Conservation (phyloP, 169 alveolate species). For the Babesia divergens region DNA sequence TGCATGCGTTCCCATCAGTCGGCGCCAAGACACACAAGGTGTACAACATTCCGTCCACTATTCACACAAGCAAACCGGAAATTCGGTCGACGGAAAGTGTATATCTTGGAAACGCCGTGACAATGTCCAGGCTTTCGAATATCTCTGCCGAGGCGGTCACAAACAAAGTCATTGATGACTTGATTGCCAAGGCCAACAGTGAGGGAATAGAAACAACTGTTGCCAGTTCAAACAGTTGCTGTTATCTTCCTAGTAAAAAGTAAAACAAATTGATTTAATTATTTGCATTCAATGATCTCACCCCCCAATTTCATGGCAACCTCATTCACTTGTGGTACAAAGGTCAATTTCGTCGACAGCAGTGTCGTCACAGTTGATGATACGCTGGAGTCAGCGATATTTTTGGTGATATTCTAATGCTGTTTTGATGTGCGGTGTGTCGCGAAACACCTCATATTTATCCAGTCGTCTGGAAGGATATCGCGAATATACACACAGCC, state of each 20-base stretch:
- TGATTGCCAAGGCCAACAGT: constrained; percentile 26
- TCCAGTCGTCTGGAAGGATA: no score
- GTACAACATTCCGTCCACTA: not conserved
- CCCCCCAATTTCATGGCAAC: not conserved
- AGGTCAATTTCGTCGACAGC: no score
- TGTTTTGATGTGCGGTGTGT: no score
- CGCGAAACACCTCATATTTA: no score
- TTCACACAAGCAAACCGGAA: not conserved
- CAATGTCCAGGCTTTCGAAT: constrained; percentile 33
- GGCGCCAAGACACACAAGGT: no score
- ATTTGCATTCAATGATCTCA: not conserved
- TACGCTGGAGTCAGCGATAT: no score
- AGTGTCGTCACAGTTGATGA: no score
- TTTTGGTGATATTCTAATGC: no score
- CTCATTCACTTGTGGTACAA: no score
- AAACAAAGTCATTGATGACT: constrained; percentile 36
- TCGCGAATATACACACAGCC: no score
- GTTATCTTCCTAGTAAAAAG: not conserved
- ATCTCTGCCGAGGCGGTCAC: constrained; percentile 61
- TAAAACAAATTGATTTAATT: not conserved
- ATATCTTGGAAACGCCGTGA: not conserved
- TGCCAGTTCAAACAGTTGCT: not conserved
- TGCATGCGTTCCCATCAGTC: not conserved
- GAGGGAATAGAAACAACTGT: not conserved
- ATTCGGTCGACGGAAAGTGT: not conserved